Evolutionary conservation across 1,284 basidiomycete species (phyloP), one percentile per base, ranked within the genome.

Genomic region (Pyrrhoderma lamaoense): DNA sequence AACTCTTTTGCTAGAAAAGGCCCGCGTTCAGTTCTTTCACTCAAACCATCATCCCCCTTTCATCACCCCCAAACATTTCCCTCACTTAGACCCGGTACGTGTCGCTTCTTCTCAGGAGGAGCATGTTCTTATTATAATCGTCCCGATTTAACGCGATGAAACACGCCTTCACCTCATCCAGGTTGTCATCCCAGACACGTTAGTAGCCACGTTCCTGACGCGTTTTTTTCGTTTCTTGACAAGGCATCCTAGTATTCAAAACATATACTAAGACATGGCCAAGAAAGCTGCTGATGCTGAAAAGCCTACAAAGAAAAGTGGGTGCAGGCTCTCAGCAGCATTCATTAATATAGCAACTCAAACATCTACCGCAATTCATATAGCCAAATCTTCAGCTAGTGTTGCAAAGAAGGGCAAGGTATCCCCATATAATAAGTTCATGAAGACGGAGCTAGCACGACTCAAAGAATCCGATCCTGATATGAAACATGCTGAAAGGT

Each of bases 391-490:
- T 5, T 31, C 69, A 40, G 60, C 67, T 21, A 59, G 62, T 22
- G 65, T 65, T 42, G 69, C 71, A 37, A 69, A 70, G 54, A 78
- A 75, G 64, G 57, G 57, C 38, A 77, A 77, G 60, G 69, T 85
- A 44, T 81, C 80, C 34, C 73, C 77, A 8, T 89, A 85, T 68
- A 88, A 88, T 65, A 85, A 81, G 64, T 89, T 82, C 65, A 87
- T 88, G 83, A 82, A 53, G 43, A 47, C 47, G 19, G 86, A 89
- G 63, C 78, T 88, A 70, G 79, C 80, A 42, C 79, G 83, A 47
- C 71, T 89, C 62, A 87, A 84, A 70, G 80, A 82, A 59, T 69
- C 76, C 11, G 74, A 85, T 57, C 85, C 85, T 40, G 75, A 82
- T 51, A 75, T 85, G 60, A 63, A 74, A 42, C 85, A 87, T 66